phyloP scores from a whole-genome alignment of 768 basidiomycete species.

The Lactarius akahatsu region DNA sequence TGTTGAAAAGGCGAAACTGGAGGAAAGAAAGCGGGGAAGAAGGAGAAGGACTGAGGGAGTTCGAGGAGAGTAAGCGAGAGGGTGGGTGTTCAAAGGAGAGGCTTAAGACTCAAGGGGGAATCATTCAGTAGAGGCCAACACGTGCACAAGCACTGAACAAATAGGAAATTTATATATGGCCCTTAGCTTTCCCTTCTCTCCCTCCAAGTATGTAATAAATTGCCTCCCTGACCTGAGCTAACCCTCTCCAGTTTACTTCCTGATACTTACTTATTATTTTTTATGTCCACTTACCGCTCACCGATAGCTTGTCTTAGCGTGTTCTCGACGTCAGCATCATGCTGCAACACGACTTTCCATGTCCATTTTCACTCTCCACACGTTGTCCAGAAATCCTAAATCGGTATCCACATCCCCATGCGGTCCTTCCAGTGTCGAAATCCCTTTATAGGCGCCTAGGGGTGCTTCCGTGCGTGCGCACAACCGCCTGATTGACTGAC shows the following conservation, averaged over 20 bases:
- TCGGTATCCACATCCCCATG: conserved; percentile 6
- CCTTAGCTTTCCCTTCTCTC: conserved; percentile 8
- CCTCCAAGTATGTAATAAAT: conserved; percentile 16
- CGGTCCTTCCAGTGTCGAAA: conserved; percentile 3
- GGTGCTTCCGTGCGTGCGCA: conserved; percentile 25
- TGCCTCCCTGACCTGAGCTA: conserved; percentile 9
- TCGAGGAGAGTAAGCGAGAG: neutral
- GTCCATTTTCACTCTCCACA: conserved; percentile 3
- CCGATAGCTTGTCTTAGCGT: conserved; percentile 2
- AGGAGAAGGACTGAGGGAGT: neutral
- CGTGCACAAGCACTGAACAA: conserved; percentile 17
- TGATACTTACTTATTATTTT: neutral
- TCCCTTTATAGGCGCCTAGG: conserved; percentile 7
- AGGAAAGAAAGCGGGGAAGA: neutral
- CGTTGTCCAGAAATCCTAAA: neutral
- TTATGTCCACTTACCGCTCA: neutral
- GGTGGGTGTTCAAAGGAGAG: conserved; percentile 12
- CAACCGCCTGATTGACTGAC: conserved; percentile 18
- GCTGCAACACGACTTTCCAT: conserved; percentile 5
- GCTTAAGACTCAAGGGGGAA: conserved; percentile 25
- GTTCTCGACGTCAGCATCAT: conserved; percentile 25
- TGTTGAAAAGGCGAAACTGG: neutral
- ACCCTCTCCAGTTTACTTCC: conserved; percentile 14
- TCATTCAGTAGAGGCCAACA: conserved; percentile 15
- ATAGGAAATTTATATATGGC: conserved; percentile 9